Evolutionary conservation across 805 yeast genomes (phyloP).

Genomic region (Candida pseudofarinosa): DNA sequence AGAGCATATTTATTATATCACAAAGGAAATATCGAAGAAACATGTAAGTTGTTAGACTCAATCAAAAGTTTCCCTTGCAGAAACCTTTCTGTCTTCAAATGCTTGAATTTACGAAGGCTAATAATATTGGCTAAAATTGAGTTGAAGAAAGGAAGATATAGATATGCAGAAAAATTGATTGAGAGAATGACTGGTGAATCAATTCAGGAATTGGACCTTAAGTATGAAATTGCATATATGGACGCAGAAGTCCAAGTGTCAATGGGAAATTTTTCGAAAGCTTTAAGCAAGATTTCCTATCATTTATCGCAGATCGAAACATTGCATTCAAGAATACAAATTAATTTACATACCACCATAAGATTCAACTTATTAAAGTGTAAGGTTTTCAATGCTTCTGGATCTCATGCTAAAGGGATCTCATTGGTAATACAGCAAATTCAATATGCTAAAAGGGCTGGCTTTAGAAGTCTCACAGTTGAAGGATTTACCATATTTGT

Average conservation of each 20-base stretch:
- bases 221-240: constrained; percentile 22
- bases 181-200: constrained; percentile 25
- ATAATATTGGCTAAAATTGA: constrained; percentile 33
- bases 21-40: constrained; percentile 38
- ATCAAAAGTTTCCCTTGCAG: constrained; percentile 18
- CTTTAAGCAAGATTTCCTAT: constrained; percentile 20
- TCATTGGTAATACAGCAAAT: constrained; percentile 49
- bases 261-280: constrained; percentile 27
- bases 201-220: constrained; percentile 26
- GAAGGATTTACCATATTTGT: constrained; percentile 47
- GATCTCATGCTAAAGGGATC: constrained; percentile 47
- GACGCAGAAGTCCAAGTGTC: constrained; percentile 27
- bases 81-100: constrained; percentile 39
- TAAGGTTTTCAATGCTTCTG: constrained; percentile 36
- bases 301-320: constrained; percentile 16
- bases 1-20: constrained; percentile 32
- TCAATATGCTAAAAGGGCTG: constrained; percentile 42
- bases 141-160: constrained; percentile 36
- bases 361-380: constrained; percentile 47
- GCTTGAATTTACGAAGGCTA: constrained; percentile 37
- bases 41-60: constrained; percentile 32
- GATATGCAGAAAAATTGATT: constrained; percentile 32
- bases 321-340: constrained; percentile 13
- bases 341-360: constrained; percentile 42
- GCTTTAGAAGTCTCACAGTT: constrained; percentile 40